Evolutionary conservation across 1,284 basidiomycete genomes (phyloP), one percentile per base, ranked within the genome.

Genomic region (Pseudozyma pruni): DNA sequence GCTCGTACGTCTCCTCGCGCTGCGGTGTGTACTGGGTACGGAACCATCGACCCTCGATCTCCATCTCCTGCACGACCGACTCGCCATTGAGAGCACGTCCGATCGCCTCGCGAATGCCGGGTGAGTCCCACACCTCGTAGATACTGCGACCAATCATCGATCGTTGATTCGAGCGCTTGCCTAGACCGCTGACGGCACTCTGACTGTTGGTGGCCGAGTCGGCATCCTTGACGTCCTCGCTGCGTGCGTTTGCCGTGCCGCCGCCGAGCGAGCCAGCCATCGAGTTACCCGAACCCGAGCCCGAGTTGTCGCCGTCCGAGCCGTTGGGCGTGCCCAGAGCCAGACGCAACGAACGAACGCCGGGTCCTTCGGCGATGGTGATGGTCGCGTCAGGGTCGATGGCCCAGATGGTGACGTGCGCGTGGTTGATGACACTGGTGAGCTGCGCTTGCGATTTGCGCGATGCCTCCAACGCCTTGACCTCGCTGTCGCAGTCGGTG

Each of bases 11-110:
- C 35, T 72, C 67, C 6, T 72, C 63, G 42, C 76, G 62, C 51
- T 78, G 63, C 4, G 77, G 76, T 8, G 73, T 75, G 58, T 78
- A 79, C 31, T 73, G 71, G 4, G 77, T 79, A 22, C 75, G 62
- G 72, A 79, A 79, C 76, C 76, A 78, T 10, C 76, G 68, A 9
- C 75, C 75, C 27, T 78, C 77, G 40, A 79, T 70, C 56, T 79
- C 75, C 71, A 76, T 76, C 50, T 79, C 77, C 38, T 78, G 72
- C 5, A 75, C 75, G 14, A 76, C 67, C 4, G 74, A 69, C 27
- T 76, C 73, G 41, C 77, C 77, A 25, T 50, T 58, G 41, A 79
- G 60, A 11, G 76, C 77, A 38, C 60, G 58, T 22, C 68, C 33
- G 43, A 79, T 75, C 19, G 74, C 67, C 35, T 63, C 56, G n/a